Evolutionary conservation across 805 yeast species (phyloP).

Genomic region (Monosporozyma servazzii): DNA sequence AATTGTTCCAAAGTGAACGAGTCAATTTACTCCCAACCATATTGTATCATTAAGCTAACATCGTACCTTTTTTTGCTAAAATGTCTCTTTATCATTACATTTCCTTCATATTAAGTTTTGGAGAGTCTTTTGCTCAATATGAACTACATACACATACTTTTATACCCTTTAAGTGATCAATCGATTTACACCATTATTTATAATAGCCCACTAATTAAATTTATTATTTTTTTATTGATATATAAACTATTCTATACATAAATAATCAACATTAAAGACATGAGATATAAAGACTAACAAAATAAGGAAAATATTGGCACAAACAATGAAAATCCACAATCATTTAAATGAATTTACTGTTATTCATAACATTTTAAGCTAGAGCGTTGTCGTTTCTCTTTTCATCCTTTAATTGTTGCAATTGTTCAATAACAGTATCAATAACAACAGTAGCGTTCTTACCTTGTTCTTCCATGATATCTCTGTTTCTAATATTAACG

Average conservation of each 20-base stretch:
- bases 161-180: not conserved
- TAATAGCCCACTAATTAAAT: not conserved
- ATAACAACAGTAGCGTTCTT: conserved; percentile 77
- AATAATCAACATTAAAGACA: not conserved
- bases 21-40: not conserved
- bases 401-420: conserved; percentile 57
- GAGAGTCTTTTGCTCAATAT: no score
- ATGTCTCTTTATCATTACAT: no score
- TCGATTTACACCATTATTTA: not conserved
- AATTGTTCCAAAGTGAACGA: conserved; percentile 4
- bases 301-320: not conserved
- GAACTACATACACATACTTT: no score
- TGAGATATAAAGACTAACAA: not conserved
- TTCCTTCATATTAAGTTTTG: no score
- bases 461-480: conserved; percentile 83
- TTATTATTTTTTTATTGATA: not conserved
- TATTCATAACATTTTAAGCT: conserved; percentile 10
- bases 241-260: not conserved
- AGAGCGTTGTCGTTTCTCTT: conserved; percentile 65
- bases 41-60: not conserved
- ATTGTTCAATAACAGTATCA: conserved; percentile 60
- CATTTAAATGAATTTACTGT: not conserved
- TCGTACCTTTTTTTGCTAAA: no score
- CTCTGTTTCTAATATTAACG: conserved; percentile 96
- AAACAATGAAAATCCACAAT: not conserved